These are phyloP conservation scores for Aureobasidium lini DNA, from an alignment of 2,329 filamentous ascomycete species.

Conservation along the genomic window DNA sequence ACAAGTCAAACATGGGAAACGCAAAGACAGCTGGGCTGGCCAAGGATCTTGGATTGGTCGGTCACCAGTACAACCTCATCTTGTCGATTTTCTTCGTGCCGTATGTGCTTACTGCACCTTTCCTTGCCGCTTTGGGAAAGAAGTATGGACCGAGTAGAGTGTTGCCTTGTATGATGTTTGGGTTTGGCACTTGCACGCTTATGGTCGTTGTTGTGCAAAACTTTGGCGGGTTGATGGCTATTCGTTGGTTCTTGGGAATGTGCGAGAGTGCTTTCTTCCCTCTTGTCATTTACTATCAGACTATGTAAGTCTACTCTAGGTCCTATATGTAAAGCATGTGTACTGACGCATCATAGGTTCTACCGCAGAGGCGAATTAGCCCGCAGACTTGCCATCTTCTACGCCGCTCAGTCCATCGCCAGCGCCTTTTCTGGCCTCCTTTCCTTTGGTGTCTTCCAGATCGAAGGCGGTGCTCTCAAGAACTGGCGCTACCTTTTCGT, in stretches of 20 bases:
- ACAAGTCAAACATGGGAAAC: conserved; percentile 38
- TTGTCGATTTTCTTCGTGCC: conserved; percentile 68
- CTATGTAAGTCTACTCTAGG: conserved; percentile 22
- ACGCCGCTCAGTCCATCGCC: conserved; percentile 67
- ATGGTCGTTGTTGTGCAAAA: conserved; percentile 49
- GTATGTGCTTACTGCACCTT: conserved; percentile 62
- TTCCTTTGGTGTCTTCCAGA: conserved; percentile 55
- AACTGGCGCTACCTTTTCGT: conserved; percentile 62
- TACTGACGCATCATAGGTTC: conserved; percentile 39
- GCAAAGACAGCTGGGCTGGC: conserved; percentile 40
- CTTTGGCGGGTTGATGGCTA: conserved; percentile 58
- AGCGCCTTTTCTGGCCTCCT: conserved; percentile 57
- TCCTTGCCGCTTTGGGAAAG: conserved; percentile 60
- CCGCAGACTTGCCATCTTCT: conserved; percentile 64
- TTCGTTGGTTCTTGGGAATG: conserved; percentile 61
- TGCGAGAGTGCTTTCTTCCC: conserved; percentile 63
- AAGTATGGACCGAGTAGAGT: conserved; percentile 57
- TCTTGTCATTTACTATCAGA: conserved; percentile 56
- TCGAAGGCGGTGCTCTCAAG: conserved; percentile 41
- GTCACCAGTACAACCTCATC: conserved; percentile 61
- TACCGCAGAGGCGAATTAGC: conserved; percentile 66
- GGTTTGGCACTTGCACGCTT: conserved; percentile 59
- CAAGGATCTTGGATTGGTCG: conserved; percentile 51
- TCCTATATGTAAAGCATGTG: neutral
- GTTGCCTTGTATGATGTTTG: conserved; percentile 61